Evolutionary conservation across 2,329 filamentous ascomycete genomes (phyloP).

Genomic region (Microsporum audouinii): DNA sequence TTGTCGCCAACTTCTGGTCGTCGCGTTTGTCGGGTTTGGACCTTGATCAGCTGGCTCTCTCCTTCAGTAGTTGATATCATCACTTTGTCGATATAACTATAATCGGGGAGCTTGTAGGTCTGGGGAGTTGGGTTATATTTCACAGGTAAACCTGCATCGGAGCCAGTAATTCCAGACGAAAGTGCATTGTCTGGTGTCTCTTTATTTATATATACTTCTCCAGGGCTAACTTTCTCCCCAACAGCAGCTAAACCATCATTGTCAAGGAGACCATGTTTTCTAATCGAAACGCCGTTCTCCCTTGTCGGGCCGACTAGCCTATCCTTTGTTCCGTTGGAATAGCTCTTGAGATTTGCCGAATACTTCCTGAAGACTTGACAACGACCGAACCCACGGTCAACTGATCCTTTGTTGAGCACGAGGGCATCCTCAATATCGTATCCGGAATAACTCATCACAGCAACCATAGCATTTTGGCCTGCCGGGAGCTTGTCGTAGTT

Average conservation of each 20-base stretch:
- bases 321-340: conserved; percentile 64
- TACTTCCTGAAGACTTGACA: conserved; percentile 98
- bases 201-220: conserved; percentile 86
- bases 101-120: conserved; percentile 73
- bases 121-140: conserved; percentile 32
- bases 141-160: conserved; percentile 45
- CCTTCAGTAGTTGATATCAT: conserved; percentile 83
- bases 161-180: conserved; percentile 51
- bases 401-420: conserved; percentile 90
- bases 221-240: conserved; percentile 63
- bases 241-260: conserved; percentile 82
- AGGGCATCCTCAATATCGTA: conserved; percentile 99
- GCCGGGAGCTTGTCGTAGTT: conserved; percentile 96
- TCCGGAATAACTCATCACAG: conserved; percentile 98
- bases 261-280: conserved; percentile 64
- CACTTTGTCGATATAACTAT: conserved; percentile 88
- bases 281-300: conserved; percentile 49
- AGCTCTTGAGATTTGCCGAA: conserved; percentile 72
- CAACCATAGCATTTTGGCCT: conserved; percentile 91
- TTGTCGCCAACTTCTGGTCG: conserved; percentile 94
- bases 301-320: conserved; percentile 52
- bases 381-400: conserved; percentile 87
- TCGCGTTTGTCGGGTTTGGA: conserved; percentile 90
- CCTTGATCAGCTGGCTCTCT: conserved; percentile 78
- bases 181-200: conserved; percentile 68